Evolutionary conservation across 2,329 filamentous ascomycete species (phyloP), one percentile per base, ranked within the genome.

Genomic region (Diplodia intermedia): DNA sequence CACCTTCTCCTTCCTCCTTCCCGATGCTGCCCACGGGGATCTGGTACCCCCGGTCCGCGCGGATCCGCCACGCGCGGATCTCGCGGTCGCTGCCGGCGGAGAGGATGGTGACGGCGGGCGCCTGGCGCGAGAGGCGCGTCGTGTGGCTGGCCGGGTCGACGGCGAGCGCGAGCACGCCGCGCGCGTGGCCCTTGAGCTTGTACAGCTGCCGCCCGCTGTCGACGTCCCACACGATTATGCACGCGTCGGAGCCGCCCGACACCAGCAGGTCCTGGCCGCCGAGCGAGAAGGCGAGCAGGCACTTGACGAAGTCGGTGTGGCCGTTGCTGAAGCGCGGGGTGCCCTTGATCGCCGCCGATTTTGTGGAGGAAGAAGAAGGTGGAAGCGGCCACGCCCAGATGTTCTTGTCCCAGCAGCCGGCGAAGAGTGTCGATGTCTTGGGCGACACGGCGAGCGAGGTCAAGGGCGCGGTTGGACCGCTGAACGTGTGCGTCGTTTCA

Each of bases 351-450:
- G 71, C 84, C 89, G 26, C 12, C n/a, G 50, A 18, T 7, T 49
- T 18, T 5, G 61, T 38, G 26, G 69, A 50, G 40, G 61, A 14
- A 15, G 67, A 26, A 15, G 69, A 31, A 47, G n/a, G 18, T 4
- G 36, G 20, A 8, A 68, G 29, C 1, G 74, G 85, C 91, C 93
- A 97, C 38, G 90, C 91, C 89, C 93, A 97, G 68, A 98, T 86
- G 23, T 88, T 86, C 81, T 97, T 97, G 81, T 99, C 94, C 95
- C 95, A 99, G 69, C 90, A 95, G 40, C 94, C 94, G 29, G 93
- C 93, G 78, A 93, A 97, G 12, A 97, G 76, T 1, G 85, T 90
- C 62, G 75, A 73, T 4, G 75, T 74, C 14, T 68, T 62, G 1
- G 72, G 60, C 5, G 75, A 76, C 20, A 79, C 62, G 36, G 75